Evolutionary conservation across 306 rosid species (phyloP).

Genomic region (Hippophae rhamnoides): DNA sequence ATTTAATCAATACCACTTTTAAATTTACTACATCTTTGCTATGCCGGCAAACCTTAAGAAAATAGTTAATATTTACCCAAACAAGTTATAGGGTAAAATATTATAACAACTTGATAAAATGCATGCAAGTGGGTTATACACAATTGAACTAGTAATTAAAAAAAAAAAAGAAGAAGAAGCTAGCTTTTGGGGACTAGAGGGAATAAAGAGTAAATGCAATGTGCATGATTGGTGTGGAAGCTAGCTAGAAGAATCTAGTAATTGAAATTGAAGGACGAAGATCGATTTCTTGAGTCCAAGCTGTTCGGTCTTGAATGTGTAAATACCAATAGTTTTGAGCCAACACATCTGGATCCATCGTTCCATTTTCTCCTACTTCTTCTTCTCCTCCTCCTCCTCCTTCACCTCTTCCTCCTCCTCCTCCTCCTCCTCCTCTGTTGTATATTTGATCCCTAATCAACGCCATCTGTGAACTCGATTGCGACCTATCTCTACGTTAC

Average conservation of each 20-base stretch:
- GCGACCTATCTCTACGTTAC: constrained; percentile 3
- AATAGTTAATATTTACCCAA: too few species aligned
- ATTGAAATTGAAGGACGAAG: constrained; percentile 48
- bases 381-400: constrained; percentile 17
- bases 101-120: too few species aligned
- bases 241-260: constrained; percentile 34
- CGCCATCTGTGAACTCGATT: constrained; percentile 23
- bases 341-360: constrained; percentile 72
- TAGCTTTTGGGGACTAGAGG: too few species aligned
- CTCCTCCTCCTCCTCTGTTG: constrained; percentile 20
- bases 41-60: too few species aligned
- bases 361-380: constrained; percentile 1
- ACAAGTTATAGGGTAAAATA: too few species aligned
- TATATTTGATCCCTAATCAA: constrained; percentile 26
- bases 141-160: too few species aligned
- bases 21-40: too few species aligned
- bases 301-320: constrained; percentile 66
- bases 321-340: constrained; percentile 94
- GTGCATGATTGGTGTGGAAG: background rate
- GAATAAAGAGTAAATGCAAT: background rate
- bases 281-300: constrained; percentile 95
- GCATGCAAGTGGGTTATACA: too few species aligned
- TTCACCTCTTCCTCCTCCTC: constrained; percentile 4
- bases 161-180: too few species aligned
- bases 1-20: too few species aligned